phyloP scores from a whole-genome alignment of 2,329 filamentous ascomycete genomes.

The Neopestalotiopsis rosae region DNA sequence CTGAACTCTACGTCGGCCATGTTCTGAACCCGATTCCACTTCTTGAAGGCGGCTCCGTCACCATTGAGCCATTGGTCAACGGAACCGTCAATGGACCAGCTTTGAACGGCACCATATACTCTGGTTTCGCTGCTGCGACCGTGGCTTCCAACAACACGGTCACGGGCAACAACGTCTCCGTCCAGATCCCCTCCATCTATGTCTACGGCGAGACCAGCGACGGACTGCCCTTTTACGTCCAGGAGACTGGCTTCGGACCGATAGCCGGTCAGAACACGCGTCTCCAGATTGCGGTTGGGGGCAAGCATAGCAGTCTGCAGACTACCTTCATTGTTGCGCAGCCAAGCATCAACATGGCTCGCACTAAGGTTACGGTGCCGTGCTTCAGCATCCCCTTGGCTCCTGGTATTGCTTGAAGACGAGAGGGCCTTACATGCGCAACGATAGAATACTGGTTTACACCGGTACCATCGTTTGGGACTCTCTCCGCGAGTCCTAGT shows the following conservation, averaged over 20 bases:
- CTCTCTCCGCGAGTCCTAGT: neutral
- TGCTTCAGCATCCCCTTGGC: neutral
- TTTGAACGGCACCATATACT: neutral
- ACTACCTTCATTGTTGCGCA: neutral
- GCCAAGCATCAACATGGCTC: conserved; percentile 2
- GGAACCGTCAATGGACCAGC: neutral
- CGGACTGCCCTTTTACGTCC: neutral
- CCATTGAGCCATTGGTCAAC: conserved; percentile 8
- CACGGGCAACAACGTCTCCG: neutral
- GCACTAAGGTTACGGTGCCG: neutral
- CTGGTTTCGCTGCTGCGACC: neutral
- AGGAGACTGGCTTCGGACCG: neutral
- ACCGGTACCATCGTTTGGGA: neutral
- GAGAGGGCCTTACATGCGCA: neutral
- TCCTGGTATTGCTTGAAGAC: neutral
- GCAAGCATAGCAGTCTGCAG: conserved; percentile 1
- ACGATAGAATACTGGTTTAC: neutral
- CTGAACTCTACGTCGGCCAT: neutral
- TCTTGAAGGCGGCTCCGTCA: neutral
- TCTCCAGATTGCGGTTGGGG: neutral
- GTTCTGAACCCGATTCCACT: neutral
- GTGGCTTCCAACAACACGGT: neutral
- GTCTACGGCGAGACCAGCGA: conserved; percentile 1
- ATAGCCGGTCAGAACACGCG: neutral
- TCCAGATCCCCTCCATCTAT: conserved; percentile 4